These are phyloP conservation scores for Kwoniella botswanensis DNA, from an alignment of 768 basidiomycete genomes.

Conservation along the genomic window DNA sequence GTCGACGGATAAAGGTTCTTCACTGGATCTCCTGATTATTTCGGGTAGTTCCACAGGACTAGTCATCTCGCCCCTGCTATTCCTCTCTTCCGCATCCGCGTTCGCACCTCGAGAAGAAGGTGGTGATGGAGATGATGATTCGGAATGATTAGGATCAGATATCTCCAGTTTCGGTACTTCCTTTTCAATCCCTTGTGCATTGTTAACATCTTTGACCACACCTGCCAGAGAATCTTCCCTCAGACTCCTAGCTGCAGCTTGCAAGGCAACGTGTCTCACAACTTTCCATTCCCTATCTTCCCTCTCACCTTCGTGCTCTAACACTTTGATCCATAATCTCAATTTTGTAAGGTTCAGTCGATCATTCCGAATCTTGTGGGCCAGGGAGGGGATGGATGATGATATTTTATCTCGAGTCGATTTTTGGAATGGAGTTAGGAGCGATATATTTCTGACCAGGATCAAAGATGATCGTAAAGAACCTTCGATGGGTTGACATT, in stretches of 20 bases:
- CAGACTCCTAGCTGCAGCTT: slow-evolving; percentile 72
- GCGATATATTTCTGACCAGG: slow-evolving; percentile 77
- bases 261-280: slow-evolving; percentile 73
- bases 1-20: slow-evolving; percentile 12
- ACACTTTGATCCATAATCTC: slow-evolving; percentile 74
- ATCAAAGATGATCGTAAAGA: slow-evolving; percentile 73
- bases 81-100: slow-evolving; percentile 3
- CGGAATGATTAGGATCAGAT: background rate
- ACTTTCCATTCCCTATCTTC: slow-evolving; percentile 71
- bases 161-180: slow-evolving; percentile 18
- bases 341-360: slow-evolving; percentile 76
- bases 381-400: slow-evolving; percentile 66
- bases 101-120: background rate
- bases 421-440: slow-evolving; percentile 84
- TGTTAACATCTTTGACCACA: slow-evolving; percentile 27
- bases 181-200: background rate
- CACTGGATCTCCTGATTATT: slow-evolving; percentile 30
- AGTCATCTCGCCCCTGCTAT: background rate
- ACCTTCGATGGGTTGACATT: slow-evolving; percentile 64
- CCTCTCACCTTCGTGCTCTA: slow-evolving; percentile 72
- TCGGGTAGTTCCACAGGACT: slow-evolving; percentile 40
- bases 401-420: slow-evolving; percentile 78
- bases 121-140: background rate
- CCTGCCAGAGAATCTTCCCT: slow-evolving; percentile 41
- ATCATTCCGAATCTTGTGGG: slow-evolving; percentile 69